Percentiles rank a stretch among this genome's conserved stretches.
Evolutionary conservation across 2,329 filamentous ascomycete species (phyloP).

Genomic region (Phialophora macrospora): DNA sequence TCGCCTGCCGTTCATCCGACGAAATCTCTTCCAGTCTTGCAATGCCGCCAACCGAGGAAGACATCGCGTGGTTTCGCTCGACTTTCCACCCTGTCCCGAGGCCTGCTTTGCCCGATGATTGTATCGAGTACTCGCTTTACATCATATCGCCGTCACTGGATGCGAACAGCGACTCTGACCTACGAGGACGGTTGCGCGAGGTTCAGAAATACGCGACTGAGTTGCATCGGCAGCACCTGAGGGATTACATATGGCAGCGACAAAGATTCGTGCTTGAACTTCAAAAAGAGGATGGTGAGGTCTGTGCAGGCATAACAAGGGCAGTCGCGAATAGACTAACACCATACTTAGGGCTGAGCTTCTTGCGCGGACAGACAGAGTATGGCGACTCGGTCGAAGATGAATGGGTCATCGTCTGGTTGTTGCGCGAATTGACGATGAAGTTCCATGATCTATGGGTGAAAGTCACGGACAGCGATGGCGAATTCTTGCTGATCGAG

Average conservation of each 20-base stretch:
- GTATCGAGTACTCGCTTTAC: constrained; percentile 82
- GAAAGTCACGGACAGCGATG: constrained; percentile 82
- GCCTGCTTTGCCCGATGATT: constrained; percentile 74
- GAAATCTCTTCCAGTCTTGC: background rate
- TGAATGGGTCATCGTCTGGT: constrained; percentile 94
- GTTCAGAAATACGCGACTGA: constrained; percentile 71
- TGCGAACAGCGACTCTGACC: constrained; percentile 59
- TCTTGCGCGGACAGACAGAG: constrained; percentile 77
- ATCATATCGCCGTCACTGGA: constrained; percentile 65
- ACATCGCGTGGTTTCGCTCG: constrained; percentile 68
- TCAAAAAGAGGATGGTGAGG: constrained; percentile 63
- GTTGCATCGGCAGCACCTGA: constrained; percentile 68
- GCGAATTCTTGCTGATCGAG: constrained; percentile 93
- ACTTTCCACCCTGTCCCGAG: constrained; percentile 70
- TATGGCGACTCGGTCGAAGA: constrained; percentile 96
- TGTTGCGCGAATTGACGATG: constrained; percentile 79
- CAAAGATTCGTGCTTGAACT: constrained; percentile 75
- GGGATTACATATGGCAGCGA: constrained; percentile 93
- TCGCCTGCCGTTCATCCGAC: background rate
- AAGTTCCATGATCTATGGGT: constrained; percentile 77
- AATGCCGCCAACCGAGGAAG: constrained; percentile 58
- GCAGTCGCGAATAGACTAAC: constrained; percentile 36
- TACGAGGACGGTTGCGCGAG: constrained; percentile 69
- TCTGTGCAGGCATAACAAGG: constrained; percentile 26
- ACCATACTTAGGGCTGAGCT: constrained; percentile 52